Base-by-base conservation (phyloP, 768 basidiomycete species). In the Floccularia luteovirens region DNA sequence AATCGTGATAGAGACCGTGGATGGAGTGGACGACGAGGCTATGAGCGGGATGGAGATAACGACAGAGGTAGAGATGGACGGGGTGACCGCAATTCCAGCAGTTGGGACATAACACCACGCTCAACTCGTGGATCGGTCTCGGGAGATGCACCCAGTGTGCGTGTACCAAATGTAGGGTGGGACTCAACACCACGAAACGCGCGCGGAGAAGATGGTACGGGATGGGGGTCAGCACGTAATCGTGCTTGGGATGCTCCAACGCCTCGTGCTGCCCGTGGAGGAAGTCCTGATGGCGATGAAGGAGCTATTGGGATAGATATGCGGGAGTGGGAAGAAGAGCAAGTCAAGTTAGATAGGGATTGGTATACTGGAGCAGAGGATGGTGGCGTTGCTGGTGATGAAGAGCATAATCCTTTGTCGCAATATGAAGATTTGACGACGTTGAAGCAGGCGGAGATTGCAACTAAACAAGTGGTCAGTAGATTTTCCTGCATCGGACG, bases 261-360 rank as follows among this genome's bases (percentile, higher is more conserved):
- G 0, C 89, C 89, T 3, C 70, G 84, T 33, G 69, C 67, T 33
- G 69, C 72, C 1, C 66, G 87, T 49, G 81, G 74, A 2, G 75
- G 68, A 0, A 87, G 83, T 46, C 79, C 81, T 4, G 84, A 87
- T 33, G 78, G 69, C 34, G 82, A 81, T 23, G 81, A 75, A 37
- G 74, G 64, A 19, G 72, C 74, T 11, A 60, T 77, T 14, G 78
- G 74, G 5, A 59, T 93, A 21, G 86, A 92, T 54, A 70, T 75
- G 31, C 70, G 86, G 36, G 94, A 96, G 53, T 99, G 94, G 96
- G 96, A 97, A 59, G 94, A 97, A 52, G 96, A 98, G 57, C 91
- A 96, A 58, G 73, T 91, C 10, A 73, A 74, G 43, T 55, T 97
- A 53, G 96, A 99, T 59, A 71, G 96, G 20, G 92, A 97, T 53